These are phyloP conservation scores for Rhizopogon rudus DNA, from an alignment of 768 basidiomycete species.

Conservation along the genomic window DNA sequence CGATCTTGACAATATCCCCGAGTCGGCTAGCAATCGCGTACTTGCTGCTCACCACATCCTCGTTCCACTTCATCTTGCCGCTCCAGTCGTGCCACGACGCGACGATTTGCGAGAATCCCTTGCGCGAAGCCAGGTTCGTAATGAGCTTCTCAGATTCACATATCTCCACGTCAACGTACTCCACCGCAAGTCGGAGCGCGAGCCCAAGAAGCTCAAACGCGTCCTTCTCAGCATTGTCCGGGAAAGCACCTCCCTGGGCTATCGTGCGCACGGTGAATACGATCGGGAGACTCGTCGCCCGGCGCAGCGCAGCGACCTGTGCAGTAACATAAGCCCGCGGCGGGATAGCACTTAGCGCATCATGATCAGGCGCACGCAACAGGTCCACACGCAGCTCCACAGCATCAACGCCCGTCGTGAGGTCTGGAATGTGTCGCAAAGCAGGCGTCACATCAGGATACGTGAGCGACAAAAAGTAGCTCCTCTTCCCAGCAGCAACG, in stretches of 20 bases:
- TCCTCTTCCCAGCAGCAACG: constrained; percentile 50
- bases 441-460: constrained; percentile 82
- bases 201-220: constrained; percentile 73
- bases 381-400: constrained; percentile 94
- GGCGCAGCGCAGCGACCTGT: constrained; percentile 77
- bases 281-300: constrained; percentile 75
- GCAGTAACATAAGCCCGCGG: constrained; percentile 67
- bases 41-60: constrained; percentile 58
- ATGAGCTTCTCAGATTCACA: constrained; percentile 63
- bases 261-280: constrained; percentile 88
- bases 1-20: constrained; percentile 91
- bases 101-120: constrained; percentile 75
- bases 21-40: constrained; percentile 58
- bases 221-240: constrained; percentile 67
- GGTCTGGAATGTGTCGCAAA: constrained; percentile 59
- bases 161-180: constrained; percentile 92
- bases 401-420: constrained; percentile 84
- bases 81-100: constrained; percentile 96
- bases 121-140: constrained; percentile 50
- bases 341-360: constrained; percentile 51
- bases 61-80: constrained; percentile 79
- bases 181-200: constrained; percentile 78
- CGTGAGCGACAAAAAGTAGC: constrained; percentile 90
- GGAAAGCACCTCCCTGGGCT: constrained; percentile 89
- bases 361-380: constrained; percentile 44